Base-by-base conservation (phyloP, 2,329 filamentous ascomycete species). In the Ceratocystis ficicola region DNA sequence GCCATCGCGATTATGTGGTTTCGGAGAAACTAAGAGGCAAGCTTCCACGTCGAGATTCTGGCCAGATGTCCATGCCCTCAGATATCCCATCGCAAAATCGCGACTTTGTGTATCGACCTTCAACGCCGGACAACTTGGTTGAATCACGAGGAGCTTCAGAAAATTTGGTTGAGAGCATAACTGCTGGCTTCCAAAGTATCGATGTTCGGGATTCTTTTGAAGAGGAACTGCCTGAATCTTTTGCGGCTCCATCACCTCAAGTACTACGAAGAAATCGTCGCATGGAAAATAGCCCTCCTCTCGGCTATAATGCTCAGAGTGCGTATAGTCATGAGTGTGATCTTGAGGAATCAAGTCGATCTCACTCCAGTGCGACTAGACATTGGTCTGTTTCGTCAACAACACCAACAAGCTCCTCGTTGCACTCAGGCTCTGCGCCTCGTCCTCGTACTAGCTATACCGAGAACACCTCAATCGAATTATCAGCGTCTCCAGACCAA, bases 391-490 rank as follows among this genome's bases (percentile, higher is more conserved):
- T 76, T 8, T 76, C 77, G 2, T 80, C 78, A 0, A 72, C 76
- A 7, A 77, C 77, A 2, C 75, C 74, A 12, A 76, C 75, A 1
- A 72, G 73, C 15, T 77, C 77, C 3, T 77, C 75, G 62, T 70
- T 72, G 28, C 76, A 75, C 64, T 79, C 77, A 15, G 77, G 76
- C 59, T 72, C 72, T 3, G 76, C 75, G n/a, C 70, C 68, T 2
- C 72, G 76, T 1, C 76, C 77, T 0, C 73, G 73, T 32, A 80
- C 78, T 1, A 74, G 73, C 28, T 76, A 79, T 65, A 80, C 79
- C 0, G 74, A 76, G 7, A 76, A 75, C 32, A 80, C 78, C 0
- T 80, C 78, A 0, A 71, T 80, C 50, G 77, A 80, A 68, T 69
- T 77, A 15, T 69, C 68, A 4, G 44, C 66, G 4, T 65, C 63